phyloP scores from a whole-genome alignment of 129 eudicot species.

The Kitagawia praeruptora region DNA sequence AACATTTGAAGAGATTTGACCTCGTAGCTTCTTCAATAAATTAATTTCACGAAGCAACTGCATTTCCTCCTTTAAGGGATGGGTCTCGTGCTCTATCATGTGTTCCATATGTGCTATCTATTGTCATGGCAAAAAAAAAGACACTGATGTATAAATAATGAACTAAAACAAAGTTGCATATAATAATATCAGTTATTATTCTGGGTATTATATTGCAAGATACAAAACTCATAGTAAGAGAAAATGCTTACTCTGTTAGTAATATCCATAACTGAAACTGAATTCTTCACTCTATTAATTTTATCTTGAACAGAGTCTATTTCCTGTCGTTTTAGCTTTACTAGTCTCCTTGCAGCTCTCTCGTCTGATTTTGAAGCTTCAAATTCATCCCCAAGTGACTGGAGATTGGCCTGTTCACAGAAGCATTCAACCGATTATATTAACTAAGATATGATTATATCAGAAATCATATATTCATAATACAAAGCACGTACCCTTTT shows the following conservation, averaged over 20 bases:
- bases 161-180: no score
- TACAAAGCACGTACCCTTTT: slow-evolving; percentile 36
- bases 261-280: slow-evolving; percentile 54
- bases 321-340: slow-evolving; percentile 52
- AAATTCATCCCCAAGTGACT: slow-evolving; percentile 26
- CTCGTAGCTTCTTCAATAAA: background rate
- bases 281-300: slow-evolving; percentile 60
- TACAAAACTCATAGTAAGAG: background rate
- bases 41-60: slow-evolving; percentile 1
- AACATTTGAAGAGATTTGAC: background rate
- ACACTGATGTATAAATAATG: background rate
- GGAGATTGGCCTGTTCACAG: slow-evolving; percentile 40
- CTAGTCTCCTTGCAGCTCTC: slow-evolving; percentile 38
- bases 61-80: slow-evolving; percentile 7
- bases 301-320: slow-evolving; percentile 52
- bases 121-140: background rate
- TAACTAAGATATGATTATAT: background rate
- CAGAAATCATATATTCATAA: background rate
- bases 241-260: slow-evolving; percentile 43
- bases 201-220: background rate
- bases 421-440: slow-evolving; percentile 13
- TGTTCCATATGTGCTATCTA: slow-evolving; percentile 2
- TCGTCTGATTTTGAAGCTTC: slow-evolving; percentile 47
- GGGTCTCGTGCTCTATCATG: slow-evolving; percentile 7
- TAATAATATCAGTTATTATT: background rate